These are phyloP conservation scores for Euphorbia lathyris DNA, from an alignment of 345 rosid species.

Conservation along the genomic window DNA sequence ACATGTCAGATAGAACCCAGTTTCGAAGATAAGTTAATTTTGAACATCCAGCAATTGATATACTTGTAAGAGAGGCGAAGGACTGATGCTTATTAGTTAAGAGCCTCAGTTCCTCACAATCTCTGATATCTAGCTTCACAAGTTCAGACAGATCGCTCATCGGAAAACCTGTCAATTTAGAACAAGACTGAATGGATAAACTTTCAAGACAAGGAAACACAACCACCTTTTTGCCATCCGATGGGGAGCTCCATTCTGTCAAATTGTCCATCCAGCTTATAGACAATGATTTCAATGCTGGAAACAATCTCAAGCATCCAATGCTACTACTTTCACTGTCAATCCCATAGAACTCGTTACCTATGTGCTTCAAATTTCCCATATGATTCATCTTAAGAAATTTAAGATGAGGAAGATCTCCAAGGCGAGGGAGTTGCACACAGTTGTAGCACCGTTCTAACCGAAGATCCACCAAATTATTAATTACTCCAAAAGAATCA, in stretches of 20 bases:
- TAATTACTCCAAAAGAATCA: not conserved
- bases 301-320: not conserved
- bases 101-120: not conserved
- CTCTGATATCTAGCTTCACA: not conserved
- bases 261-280: not conserved
- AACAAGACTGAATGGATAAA: not conserved
- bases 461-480: not conserved
- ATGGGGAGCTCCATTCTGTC: constrained; percentile 3
- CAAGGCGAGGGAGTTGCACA: constrained; percentile 17
- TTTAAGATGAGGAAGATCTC: constrained; percentile 15
- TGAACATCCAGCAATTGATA: not conserved
- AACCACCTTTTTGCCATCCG: not conserved
- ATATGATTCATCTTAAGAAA: not conserved
- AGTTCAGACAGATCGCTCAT: not conserved
- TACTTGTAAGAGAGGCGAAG: not conserved
- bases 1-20: not conserved
- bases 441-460: not conserved
- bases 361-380: constrained; percentile 1
- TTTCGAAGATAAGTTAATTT: not conserved
- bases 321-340: not conserved
- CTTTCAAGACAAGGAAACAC: constrained; percentile 18
- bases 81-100: not conserved
- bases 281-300: not conserved
- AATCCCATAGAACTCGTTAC: not conserved
- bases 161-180: constrained; percentile 3